Base-by-base conservation (phyloP, 1,284 basidiomycete genomes). In the Anthracocystis panici-leucophaei region DNA sequence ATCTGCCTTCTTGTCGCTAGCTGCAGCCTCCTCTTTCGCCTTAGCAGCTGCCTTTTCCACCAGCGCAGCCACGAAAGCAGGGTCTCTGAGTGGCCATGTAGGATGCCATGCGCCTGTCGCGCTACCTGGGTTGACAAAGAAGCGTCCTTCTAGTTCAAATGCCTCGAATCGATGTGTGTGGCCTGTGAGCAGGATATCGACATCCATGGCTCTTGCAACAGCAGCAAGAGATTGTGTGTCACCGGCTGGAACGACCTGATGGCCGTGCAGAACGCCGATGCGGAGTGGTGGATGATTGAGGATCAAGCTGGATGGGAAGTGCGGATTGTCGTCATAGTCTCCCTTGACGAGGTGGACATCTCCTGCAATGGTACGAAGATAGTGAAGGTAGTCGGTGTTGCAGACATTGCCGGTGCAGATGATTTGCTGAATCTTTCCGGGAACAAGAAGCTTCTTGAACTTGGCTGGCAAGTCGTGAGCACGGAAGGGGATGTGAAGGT, bases 391-490 rank as follows among this genome's bases (percentile, higher is more conserved):
- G 87, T 97, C 96, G 80, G 92, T 91, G 87, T 99, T 97, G 85
- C 94, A 97, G 14, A 98, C 92, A 84, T 99, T 99, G 52, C 96
- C 97, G 0, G 96, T 99, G 85, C 95, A 97, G 35, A 99, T 89
- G 72, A 99, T 97, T 86, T 99, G 96, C 75, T 96, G 93, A 44
- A 99, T 99, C 87, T 99, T 99, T 40, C 97, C 96, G 11, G 96
- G 87, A 8, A 89, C 94, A 0, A 99, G 89, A 0, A 99, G 91
- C 85, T 98, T 97, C 87, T 96, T 96, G 88, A 99, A 99, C 87
- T 98, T 98, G 21, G 90, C 88, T 0, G 96, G 95, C 5, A 99
- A 89, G 84, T 97, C 96, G 84, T 96, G 93, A 2, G 90, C 88
- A 14, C 82, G 70, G 54, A 75, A 78, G 12, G 83, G 82, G 21